phyloP scores from a whole-genome alignment of 495 filamentous ascomycete species.

The Lophium mytilinum region DNA sequence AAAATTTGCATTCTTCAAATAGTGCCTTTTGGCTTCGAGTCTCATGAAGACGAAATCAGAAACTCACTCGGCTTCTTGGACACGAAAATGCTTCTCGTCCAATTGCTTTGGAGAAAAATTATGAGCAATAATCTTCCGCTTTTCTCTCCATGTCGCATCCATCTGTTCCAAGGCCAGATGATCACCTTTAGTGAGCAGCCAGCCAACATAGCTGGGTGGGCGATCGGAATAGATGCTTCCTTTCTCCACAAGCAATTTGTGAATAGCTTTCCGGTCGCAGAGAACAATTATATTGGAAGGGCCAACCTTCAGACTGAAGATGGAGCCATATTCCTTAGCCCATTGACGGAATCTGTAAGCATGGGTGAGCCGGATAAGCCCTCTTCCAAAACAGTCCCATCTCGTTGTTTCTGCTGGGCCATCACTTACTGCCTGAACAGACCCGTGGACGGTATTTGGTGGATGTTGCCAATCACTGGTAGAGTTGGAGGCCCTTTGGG shows the following conservation, averaged over 20 bases:
- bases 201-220: not conserved
- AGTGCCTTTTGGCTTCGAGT: no score
- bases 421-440: not conserved
- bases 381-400: no score
- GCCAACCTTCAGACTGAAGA: not conserved
- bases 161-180: not conserved
- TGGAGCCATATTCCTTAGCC: not conserved
- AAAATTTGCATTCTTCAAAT: no score
- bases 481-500: not conserved
- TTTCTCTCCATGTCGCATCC: not conserved
- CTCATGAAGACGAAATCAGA: not conserved
- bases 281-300: not conserved
- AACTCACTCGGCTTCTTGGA: not conserved
- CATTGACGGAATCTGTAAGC: not conserved
- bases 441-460: not conserved
- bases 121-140: not conserved
- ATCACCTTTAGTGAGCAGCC: not conserved
- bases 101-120: not conserved
- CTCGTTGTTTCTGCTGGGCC: not conserved
- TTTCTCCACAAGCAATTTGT: not conserved
- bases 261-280: not conserved
- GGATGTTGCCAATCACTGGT: not conserved
- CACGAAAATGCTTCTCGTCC: not conserved
- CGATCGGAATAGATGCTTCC: not conserved
- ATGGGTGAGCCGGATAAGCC: not conserved